Evolutionary conservation across 257 asterid genomes (phyloP).

Genomic region (Sherardia arvensis): DNA sequence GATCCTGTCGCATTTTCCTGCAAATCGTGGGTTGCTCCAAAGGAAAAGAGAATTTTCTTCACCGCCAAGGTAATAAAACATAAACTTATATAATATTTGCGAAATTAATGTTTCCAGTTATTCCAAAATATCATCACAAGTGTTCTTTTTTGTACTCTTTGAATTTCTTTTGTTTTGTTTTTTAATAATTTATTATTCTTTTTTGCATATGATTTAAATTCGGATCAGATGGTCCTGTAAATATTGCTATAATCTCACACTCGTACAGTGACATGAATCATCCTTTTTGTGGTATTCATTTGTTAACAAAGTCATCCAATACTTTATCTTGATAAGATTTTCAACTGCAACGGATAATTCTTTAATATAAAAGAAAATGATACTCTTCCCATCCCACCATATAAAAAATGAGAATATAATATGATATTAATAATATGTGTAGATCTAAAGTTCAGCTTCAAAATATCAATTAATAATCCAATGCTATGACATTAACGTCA

Average conservation of each 20-base stretch:
- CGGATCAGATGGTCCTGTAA: background rate
- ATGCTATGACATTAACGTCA: no score
- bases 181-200: no score
- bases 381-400: background rate
- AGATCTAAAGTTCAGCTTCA: no score
- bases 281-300: background rate
- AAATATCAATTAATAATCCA: no score
- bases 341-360: background rate
- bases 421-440: no score
- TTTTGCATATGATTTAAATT: no score
- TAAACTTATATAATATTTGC: no score
- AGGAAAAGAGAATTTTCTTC: conserved; percentile 4
- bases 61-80: background rate
- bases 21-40: background rate
- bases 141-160: no score
- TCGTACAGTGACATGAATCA: background rate
- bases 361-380: background rate
- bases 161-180: no score
- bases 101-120: no score
- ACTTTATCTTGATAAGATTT: background rate
- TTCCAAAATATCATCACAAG: no score
- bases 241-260: no score
- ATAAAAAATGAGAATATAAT: background rate
- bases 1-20: background rate
- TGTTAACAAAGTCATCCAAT: background rate